phyloP scores from a whole-genome alignment of 108 stramenopile genomes.

The Poteriospumella lacustris region DNA sequence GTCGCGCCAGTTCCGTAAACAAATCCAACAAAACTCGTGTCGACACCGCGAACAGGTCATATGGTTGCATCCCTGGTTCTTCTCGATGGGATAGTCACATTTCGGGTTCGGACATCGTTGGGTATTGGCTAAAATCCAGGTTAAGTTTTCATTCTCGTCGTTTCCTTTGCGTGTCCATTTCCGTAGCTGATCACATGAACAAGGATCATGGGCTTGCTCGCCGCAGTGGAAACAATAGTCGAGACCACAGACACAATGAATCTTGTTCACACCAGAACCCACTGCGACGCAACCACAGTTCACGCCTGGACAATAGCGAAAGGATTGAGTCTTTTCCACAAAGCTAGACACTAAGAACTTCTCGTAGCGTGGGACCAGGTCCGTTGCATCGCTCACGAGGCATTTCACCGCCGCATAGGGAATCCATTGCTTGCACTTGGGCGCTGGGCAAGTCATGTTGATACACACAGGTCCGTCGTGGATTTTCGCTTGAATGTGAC shows the following conservation, averaged over 20 bases:
- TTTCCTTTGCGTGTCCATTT: not conserved
- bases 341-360: not conserved
- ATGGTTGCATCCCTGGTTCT: slow-evolving; percentile 19
- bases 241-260: not conserved
- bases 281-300: not conserved
- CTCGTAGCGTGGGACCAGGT: not conserved
- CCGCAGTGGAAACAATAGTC: not conserved
- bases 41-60: not conserved
- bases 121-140: not conserved
- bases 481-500: not conserved
- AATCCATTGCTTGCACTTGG: not conserved
- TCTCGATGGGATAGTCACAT: slow-evolving; percentile 1
- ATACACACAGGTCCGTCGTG: not conserved
- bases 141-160: not conserved
- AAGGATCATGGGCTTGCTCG: not conserved
- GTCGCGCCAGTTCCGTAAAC: not conserved
- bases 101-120: slow-evolving; percentile 9
- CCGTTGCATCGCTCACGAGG: not conserved
- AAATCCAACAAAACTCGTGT: slow-evolving; percentile 22
- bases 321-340: not conserved
- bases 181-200: not conserved
- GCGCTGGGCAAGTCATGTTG: not conserved
- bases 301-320: not conserved
- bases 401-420: not conserved
- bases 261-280: not conserved